Percentiles rank a stretch among this genome's conserved stretches.
phyloP scores from a whole-genome alignment of 192 early-diverging fungal species.

The Backusella sp. region DNA sequence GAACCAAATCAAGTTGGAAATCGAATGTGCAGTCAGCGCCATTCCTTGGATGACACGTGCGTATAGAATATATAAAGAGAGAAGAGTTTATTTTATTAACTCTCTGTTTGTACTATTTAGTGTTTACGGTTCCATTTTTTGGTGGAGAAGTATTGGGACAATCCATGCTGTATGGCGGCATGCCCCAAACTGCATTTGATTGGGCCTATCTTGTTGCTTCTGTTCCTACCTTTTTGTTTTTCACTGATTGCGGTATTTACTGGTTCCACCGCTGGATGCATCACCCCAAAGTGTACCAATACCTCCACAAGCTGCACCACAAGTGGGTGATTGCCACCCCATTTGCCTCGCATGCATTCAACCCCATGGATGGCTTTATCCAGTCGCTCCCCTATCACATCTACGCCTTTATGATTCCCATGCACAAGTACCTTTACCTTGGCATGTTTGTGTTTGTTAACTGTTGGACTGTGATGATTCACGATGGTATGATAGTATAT shows the following conservation, averaged over 20 bases:
- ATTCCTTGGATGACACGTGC: conserved; percentile 72
- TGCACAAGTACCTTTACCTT: conserved; percentile 89
- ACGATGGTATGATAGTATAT: conserved; percentile 66
- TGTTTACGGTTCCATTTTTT: conserved; percentile 90
- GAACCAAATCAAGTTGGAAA: conserved; percentile 86
- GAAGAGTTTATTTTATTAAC: too few species aligned
- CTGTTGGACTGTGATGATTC: conserved; percentile 95
- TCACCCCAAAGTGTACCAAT: conserved; percentile 85
- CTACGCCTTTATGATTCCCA: conserved; percentile 86
- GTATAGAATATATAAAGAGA: background rate
- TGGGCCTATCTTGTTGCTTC: conserved; percentile 71
- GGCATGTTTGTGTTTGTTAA: conserved; percentile 84
- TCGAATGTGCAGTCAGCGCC: conserved; percentile 70
- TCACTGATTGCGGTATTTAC: conserved; percentile 94
- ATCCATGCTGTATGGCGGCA: conserved; percentile 57
- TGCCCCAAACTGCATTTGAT: conserved; percentile 47
- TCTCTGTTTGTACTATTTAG: background rate
- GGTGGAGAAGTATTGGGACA: conserved; percentile 87
- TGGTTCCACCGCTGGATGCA: conserved; percentile 95
- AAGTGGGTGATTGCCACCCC: conserved; percentile 79
- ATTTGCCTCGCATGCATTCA: conserved; percentile 94
- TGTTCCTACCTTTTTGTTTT: conserved; percentile 74
- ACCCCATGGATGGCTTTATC: conserved; percentile 89
- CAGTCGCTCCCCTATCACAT: conserved; percentile 95
- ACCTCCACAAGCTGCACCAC: conserved; percentile 74